phyloP scores from a whole-genome alignment of 805 yeast genomes.

The Candida argentea region DNA sequence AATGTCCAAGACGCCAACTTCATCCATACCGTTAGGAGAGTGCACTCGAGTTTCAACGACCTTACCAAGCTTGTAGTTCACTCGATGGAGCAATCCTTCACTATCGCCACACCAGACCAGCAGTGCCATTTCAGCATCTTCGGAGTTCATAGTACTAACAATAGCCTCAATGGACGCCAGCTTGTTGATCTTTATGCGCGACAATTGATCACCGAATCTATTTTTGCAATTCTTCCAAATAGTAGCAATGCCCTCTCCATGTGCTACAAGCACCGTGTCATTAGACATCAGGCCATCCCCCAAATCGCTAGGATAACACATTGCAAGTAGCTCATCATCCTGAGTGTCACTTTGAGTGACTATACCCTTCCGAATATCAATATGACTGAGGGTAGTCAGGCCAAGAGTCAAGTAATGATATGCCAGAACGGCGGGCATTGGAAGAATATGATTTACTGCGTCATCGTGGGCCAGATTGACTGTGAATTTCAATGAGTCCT shows the following conservation, averaged over 20 bases:
- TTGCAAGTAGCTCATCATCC: constrained; percentile 82
- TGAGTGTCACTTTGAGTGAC: constrained; percentile 72
- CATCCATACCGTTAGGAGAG: constrained; percentile 50
- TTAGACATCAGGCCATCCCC: constrained; percentile 36
- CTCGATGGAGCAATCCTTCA: constrained; percentile 60
- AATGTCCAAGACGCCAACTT: constrained; percentile 64
- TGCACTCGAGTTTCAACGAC: constrained; percentile 60
- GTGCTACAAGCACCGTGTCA: constrained; percentile 65
- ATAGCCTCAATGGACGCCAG: constrained; percentile 70
- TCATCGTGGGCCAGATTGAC: constrained; percentile 60
- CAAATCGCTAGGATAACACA: constrained; percentile 52
- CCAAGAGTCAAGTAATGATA: constrained; percentile 77
- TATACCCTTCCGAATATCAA: constrained; percentile 70
- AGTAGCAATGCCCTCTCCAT: constrained; percentile 85
- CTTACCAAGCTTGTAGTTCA: constrained; percentile 55
- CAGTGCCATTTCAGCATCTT: constrained; percentile 33
- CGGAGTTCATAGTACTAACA: constrained; percentile 44
- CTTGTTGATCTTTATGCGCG: constrained; percentile 58
- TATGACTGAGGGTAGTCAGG: constrained; percentile 66
- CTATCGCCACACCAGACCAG: constrained; percentile 73
- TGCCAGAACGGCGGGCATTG: constrained; percentile 59
- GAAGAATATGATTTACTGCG: constrained; percentile 64
- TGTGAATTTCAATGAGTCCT: constrained; percentile 29
- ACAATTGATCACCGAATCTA: constrained; percentile 64
- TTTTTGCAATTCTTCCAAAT: constrained; percentile 73